Evolutionary conservation across 2,329 filamentous ascomycete genomes (phyloP).

Genomic region (Aspergillus sp.): DNA sequence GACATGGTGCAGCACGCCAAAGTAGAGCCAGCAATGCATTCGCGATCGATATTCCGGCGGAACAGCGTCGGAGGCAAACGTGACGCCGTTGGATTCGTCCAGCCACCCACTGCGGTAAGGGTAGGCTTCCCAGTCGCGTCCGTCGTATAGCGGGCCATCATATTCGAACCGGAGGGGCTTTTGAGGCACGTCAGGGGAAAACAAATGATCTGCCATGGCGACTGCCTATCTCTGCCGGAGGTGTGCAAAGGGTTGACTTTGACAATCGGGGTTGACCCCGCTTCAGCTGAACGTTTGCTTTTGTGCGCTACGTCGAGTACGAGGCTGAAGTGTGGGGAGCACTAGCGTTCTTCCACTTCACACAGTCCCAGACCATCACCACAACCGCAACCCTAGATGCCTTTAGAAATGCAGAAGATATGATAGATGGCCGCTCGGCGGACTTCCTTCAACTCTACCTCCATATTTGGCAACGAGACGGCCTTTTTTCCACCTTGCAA

Average conservation of each 20-base stretch:
- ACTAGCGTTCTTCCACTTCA: no score
- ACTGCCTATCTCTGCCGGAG: background rate
- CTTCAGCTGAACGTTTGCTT: background rate
- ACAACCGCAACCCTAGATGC: no score
- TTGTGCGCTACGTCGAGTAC: background rate
- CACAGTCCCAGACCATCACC: no score
- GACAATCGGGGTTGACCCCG: background rate
- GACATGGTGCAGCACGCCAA: slow-evolving; percentile 2
- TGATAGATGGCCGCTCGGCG: no score
- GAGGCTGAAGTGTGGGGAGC: no score
- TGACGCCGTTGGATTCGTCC: background rate
- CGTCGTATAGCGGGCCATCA: background rate
- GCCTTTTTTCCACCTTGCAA: no score
- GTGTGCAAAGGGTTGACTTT: background rate
- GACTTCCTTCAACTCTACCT: no score
- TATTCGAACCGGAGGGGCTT: background rate
- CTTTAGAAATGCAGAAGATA: no score
- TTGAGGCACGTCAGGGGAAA: background rate
- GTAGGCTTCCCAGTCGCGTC: background rate
- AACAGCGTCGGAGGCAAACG: background rate
- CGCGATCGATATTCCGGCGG: background rate
- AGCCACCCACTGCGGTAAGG: background rate
- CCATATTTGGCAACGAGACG: no score
- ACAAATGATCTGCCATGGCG: background rate
- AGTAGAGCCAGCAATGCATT: background rate